These are phyloP conservation scores for Tanacetum coccineum DNA, from an alignment of 129 eudicot species.

Conservation along the genomic window DNA sequence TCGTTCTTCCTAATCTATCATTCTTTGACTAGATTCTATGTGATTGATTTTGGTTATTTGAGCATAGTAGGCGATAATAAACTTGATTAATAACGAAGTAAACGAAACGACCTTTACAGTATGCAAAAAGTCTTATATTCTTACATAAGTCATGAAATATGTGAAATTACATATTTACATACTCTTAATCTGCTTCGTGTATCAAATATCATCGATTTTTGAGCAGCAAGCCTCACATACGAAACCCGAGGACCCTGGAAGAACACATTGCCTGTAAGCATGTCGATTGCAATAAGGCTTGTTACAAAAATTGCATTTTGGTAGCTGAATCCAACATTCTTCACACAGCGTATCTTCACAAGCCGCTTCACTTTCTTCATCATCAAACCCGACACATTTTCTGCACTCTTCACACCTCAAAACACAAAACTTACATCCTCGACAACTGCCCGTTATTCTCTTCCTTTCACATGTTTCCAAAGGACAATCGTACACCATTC, in stretches of 20 bases:
- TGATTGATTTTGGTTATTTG: not conserved
- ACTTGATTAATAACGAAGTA: too few relatives aligned
- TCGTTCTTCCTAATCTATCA: slow-evolving; percentile 21
- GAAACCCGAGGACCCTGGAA: slow-evolving; percentile 42
- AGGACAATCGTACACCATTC: slow-evolving; percentile 71
- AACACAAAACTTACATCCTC: slow-evolving; percentile 63
- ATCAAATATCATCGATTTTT: slow-evolving; percentile 6
- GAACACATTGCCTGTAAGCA: slow-evolving; percentile 30
- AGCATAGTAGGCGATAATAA: too few relatives aligned
- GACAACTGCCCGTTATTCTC: slow-evolving; percentile 29
- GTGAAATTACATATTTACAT: too few relatives aligned
- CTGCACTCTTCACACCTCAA: slow-evolving; percentile 72
- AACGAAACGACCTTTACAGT: too few relatives aligned
- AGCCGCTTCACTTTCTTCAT: slow-evolving; percentile 54
- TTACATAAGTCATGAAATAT: not conserved
- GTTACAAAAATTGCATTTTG: slow-evolving; percentile 70
- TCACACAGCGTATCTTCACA: slow-evolving; percentile 61
- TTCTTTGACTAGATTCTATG: slow-evolving; percentile 13
- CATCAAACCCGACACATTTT: slow-evolving; percentile 38
- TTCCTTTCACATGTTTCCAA: slow-evolving; percentile 34
- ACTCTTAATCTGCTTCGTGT: not conserved
- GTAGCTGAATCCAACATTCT: slow-evolving; percentile 67
- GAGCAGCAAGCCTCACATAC: slow-evolving; percentile 52
- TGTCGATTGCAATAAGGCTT: slow-evolving; percentile 70
- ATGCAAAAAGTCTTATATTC: not conserved